phyloP scores from a whole-genome alignment of 352 stramenopile genomes.

The Thalassiosira mediterranea region DNA sequence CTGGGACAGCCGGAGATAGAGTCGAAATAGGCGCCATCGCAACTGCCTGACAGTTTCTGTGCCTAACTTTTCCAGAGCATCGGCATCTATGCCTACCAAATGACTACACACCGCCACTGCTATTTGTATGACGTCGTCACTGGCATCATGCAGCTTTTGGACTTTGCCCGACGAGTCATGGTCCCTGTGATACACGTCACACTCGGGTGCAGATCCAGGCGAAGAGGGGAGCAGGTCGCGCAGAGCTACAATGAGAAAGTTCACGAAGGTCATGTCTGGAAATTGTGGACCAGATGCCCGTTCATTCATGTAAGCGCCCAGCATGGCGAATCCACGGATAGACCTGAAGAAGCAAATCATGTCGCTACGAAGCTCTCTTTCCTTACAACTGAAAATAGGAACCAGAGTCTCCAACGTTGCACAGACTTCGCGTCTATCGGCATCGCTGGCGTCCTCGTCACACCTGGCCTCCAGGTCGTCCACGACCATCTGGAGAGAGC shows the following conservation, averaged over 20 bases:
- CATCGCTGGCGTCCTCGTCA: background rate
- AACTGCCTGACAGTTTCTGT: conserved; percentile 59
- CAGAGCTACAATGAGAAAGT: too few relatives aligned
- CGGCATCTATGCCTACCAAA: too few relatives aligned
- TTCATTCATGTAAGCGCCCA: conserved; percentile 57
- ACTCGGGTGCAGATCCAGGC: background rate
- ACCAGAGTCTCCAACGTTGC: conserved; percentile 55
- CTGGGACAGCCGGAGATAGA: conserved; percentile 52
- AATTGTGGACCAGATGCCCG: conserved; percentile 34
- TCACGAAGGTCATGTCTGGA: conserved; percentile 48
- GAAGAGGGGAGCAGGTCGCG: conserved; percentile 31
- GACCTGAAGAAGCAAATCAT: conserved; percentile 73
- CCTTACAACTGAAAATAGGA: conserved; percentile 80
- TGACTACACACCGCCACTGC: conserved; percentile 45
- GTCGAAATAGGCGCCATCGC: conserved; percentile 56
- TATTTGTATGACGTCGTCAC: conserved; percentile 14
- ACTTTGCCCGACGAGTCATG: background rate
- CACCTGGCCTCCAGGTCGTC: conserved; percentile 52
- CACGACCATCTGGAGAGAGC: conserved; percentile 68
- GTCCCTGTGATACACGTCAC: background rate
- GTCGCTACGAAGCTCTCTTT: conserved; percentile 1
- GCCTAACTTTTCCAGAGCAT: too few relatives aligned
- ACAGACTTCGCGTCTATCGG: too few relatives aligned
- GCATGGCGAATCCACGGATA: conserved; percentile 58
- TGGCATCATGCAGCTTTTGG: too few relatives aligned